phyloP scores from a whole-genome alignment of 805 yeast species.

The Zygosaccharomyces kombuchaensis region DNA sequence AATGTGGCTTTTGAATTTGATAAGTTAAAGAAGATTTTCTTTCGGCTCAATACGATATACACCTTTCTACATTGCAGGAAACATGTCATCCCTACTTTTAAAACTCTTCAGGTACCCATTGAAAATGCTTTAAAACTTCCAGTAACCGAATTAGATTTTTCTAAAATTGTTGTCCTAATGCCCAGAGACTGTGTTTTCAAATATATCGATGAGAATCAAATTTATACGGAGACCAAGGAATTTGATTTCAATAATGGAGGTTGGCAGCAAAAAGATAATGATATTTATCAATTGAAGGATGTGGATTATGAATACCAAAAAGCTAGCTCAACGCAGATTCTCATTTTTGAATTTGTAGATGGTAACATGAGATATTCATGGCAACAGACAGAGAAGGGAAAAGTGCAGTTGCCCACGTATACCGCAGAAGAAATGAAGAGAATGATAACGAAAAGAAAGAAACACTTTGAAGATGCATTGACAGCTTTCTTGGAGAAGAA shows the following conservation, averaged over 20 bases:
- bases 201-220: conserved; percentile 75
- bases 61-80: conserved; percentile 60
- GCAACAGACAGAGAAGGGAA: conserved; percentile 42
- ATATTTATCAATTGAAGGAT: conserved; percentile 46
- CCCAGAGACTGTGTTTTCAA: conserved; percentile 69
- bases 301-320: conserved; percentile 33
- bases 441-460: conserved; percentile 55
- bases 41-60: conserved; percentile 53
- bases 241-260: conserved; percentile 42
- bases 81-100: conserved; percentile 55
- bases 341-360: conserved; percentile 76
- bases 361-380: conserved; percentile 50
- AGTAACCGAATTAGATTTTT: conserved; percentile 51
- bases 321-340: conserved; percentile 44
- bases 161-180: conserved; percentile 54
- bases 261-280: conserved; percentile 52
- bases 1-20: conserved; percentile 30
- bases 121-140: conserved; percentile 45
- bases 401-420: conserved; percentile 47
- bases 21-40: conserved; percentile 46
- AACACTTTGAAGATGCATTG: conserved; percentile 45
- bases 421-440: conserved; percentile 54
- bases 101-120: conserved; percentile 48
- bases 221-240: conserved; percentile 38
- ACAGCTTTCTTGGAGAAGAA: conserved; percentile 35